Conservation (phyloP, 345 rosid genomes). For the Boechera stricta region DNA sequence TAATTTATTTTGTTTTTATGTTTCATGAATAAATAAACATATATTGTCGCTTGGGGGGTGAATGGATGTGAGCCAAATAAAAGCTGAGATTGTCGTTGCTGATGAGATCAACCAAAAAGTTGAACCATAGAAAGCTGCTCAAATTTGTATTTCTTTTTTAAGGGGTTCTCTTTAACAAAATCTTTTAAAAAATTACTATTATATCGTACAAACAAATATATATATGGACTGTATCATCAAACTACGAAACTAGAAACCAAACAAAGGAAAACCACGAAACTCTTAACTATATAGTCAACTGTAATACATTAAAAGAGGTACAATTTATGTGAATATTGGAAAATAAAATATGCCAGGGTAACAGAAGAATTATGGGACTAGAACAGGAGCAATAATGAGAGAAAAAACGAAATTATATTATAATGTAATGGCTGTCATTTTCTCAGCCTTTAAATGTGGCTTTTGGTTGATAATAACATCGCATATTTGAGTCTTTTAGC, state of each 20-base stretch:
- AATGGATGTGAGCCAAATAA: slow-evolving; percentile 23
- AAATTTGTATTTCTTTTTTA: background rate
- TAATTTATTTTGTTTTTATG: background rate
- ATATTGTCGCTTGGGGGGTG: slow-evolving; percentile 16
- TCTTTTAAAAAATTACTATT: no score
- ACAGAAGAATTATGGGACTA: slow-evolving; percentile 11
- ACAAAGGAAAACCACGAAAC: background rate
- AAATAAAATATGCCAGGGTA: background rate
- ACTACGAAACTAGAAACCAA: slow-evolving; percentile 9
- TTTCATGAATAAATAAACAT: slow-evolving; percentile 18
- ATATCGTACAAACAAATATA: no score
- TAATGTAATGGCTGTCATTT: slow-evolving; percentile 47
- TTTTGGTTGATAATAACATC: slow-evolving; percentile 47
- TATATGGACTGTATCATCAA: background rate
- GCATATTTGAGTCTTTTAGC: slow-evolving; percentile 46
- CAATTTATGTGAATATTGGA: background rate
- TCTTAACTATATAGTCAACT: slow-evolving; percentile 1
- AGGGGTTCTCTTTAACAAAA: background rate
- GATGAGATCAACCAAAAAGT: background rate
- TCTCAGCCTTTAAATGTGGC: slow-evolving; percentile 49
- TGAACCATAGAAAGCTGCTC: slow-evolving; percentile 12
- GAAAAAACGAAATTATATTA: slow-evolving; percentile 16
- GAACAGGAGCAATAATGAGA: slow-evolving; percentile 30
- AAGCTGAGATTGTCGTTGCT: slow-evolving; percentile 25
- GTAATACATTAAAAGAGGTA: background rate